Conservation (phyloP, 306 rosid species). For the Ziziphus jujuba region DNA sequence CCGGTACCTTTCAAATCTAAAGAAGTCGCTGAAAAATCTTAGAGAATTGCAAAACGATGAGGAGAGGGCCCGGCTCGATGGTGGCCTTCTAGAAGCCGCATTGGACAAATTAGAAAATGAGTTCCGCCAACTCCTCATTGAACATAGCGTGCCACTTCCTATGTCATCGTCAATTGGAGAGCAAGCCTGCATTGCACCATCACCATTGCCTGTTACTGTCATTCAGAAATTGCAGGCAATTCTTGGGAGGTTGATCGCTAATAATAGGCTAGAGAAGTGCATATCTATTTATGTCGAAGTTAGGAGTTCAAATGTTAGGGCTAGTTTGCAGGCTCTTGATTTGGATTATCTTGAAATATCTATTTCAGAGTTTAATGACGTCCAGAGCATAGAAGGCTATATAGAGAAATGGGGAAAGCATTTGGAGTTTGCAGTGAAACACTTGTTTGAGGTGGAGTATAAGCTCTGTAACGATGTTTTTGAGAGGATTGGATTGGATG, state of each 20-base stretch:
- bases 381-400: slow-evolving; percentile 88
- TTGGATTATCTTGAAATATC: slow-evolving; percentile 96
- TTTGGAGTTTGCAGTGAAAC: slow-evolving; percentile 98
- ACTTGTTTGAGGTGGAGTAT: slow-evolving; percentile 93
- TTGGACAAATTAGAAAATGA: slow-evolving; percentile 81
- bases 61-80: slow-evolving; percentile 64
- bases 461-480: slow-evolving; percentile 95
- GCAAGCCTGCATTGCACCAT: slow-evolving; percentile 92
- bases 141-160: slow-evolving; percentile 83
- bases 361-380: slow-evolving; percentile 85
- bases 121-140: slow-evolving; percentile 69
- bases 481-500: slow-evolving; percentile 82
- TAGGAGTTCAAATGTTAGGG: slow-evolving; percentile 88
- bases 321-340: slow-evolving; percentile 83
- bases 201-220: slow-evolving; percentile 79
- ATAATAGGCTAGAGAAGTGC: slow-evolving; percentile 74
- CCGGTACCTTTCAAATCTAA: slow-evolving; percentile 61
- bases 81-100: slow-evolving; percentile 88
- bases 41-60: slow-evolving; percentile 60
- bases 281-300: slow-evolving; percentile 81
- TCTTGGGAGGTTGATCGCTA: slow-evolving; percentile 73
- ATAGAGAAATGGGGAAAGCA: slow-evolving; percentile 95
- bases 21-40: slow-evolving; percentile 66
- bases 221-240: slow-evolving; percentile 85
- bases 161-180: slow-evolving; percentile 56